Percentiles rank a stretch among this genome's conserved stretches.
phyloP scores from a whole-genome alignment of 2,329 filamentous ascomycete genomes.

The Hymenoscyphus linearis region DNA sequence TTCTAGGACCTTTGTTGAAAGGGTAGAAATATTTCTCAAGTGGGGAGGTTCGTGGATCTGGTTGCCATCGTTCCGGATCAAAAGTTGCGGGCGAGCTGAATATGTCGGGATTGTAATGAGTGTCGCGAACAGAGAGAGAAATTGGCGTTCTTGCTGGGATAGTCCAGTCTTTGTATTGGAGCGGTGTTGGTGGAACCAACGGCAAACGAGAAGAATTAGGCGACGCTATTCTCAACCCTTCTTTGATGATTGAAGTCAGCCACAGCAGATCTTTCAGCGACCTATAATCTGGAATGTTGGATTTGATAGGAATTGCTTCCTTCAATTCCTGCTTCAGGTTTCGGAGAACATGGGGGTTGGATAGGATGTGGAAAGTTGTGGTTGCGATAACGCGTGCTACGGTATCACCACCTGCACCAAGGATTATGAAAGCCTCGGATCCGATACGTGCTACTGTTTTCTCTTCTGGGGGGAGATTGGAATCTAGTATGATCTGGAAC shows the following conservation, averaged over 20 bases:
- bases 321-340: constrained; percentile 17
- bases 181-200: neutral
- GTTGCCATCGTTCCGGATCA: constrained; percentile 36
- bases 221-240: constrained; percentile 8
- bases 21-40: constrained; percentile 20
- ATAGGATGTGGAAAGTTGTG: constrained; percentile 11
- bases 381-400: constrained; percentile 6
- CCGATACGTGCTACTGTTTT: constrained; percentile 12
- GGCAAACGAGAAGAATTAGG: neutral
- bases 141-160: constrained; percentile 18
- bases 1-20: constrained; percentile 19
- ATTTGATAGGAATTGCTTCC: constrained; percentile 12
- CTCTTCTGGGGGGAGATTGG: constrained; percentile 16
- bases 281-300: constrained; percentile 22
- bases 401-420: constrained; percentile 13
- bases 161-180: constrained; percentile 16
- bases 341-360: constrained; percentile 12
- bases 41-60: constrained; percentile 19
- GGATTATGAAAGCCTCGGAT: constrained; percentile 10
- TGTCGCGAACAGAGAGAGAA: constrained; percentile 17
- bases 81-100: constrained; percentile 25
- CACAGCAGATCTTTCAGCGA: constrained; percentile 10
- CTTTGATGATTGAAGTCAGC: constrained; percentile 13
- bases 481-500: constrained; percentile 17
- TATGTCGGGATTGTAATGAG: constrained; percentile 31